Evolutionary conservation across 768 basidiomycete species (phyloP).

Genomic region (Amanita subjunquillea): DNA sequence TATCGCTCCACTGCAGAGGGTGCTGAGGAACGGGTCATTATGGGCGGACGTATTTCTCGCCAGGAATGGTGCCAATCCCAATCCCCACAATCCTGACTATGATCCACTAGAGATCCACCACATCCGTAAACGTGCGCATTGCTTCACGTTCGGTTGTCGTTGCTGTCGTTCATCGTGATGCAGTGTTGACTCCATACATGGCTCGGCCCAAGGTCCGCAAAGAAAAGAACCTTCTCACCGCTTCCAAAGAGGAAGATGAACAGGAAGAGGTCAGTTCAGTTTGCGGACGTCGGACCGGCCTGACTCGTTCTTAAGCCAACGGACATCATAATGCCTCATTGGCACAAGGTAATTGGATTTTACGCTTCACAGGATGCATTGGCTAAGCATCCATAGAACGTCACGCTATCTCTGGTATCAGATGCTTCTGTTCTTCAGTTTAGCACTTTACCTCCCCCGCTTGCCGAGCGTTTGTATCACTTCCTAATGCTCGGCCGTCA

Average conservation of each 20-base stretch:
- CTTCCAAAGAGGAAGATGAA: slow-evolving; percentile 27
- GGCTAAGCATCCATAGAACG: slow-evolving; percentile 41
- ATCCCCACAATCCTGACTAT: slow-evolving; percentile 48
- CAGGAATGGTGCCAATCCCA: slow-evolving; percentile 52
- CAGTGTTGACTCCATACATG: slow-evolving; percentile 83
- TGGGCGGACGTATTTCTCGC: slow-evolving; percentile 80
- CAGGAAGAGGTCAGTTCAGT: slow-evolving; percentile 36
- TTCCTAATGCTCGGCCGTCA: slow-evolving; percentile 6
- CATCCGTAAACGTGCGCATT: slow-evolving; percentile 55
- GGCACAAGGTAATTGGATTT: slow-evolving; percentile 52
- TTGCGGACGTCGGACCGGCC: background rate
- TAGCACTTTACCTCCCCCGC: slow-evolving; percentile 43
- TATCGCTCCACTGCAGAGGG: slow-evolving; percentile 34
- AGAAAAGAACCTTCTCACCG: slow-evolving; percentile 68
- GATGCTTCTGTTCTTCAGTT: slow-evolving; percentile 49
- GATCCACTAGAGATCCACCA: slow-evolving; percentile 53
- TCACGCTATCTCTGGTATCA: slow-evolving; percentile 80
- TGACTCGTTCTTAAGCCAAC: slow-evolving; percentile 14
- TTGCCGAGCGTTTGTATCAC: slow-evolving; percentile 47
- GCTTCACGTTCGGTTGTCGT: slow-evolving; percentile 6
- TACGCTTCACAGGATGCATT: background rate
- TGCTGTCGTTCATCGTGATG: slow-evolving; percentile 2
- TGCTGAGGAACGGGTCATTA: slow-evolving; percentile 67
- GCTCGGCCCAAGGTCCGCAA: slow-evolving; percentile 65
- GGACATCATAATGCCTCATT: slow-evolving; percentile 71